These are phyloP conservation scores for Xylaria sp. DNA, from an alignment of 495 filamentous ascomycete genomes.

Conservation along the genomic window DNA sequence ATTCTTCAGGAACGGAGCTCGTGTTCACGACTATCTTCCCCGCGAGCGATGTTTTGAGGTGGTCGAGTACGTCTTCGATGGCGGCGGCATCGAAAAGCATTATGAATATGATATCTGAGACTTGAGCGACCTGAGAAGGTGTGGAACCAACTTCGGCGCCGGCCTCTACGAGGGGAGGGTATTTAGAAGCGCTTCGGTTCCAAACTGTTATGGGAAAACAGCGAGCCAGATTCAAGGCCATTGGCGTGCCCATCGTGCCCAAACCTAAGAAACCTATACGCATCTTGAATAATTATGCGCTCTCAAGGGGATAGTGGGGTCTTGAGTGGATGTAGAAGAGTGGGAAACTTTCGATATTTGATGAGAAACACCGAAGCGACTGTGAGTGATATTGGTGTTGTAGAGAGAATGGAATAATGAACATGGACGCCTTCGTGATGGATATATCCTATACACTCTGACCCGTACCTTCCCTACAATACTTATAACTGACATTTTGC, in stretches of 20 bases:
- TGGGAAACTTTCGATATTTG: not conserved
- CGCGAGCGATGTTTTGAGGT: constrained; percentile 20
- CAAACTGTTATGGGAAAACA: constrained; percentile 22
- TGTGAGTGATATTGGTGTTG: not conserved
- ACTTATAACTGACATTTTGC: not conserved
- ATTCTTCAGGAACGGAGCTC: constrained; percentile 27
- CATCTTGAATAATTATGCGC: not conserved
- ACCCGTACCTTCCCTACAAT: not conserved
- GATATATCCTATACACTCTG: not conserved
- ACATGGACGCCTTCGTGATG: not conserved
- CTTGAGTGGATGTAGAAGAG: not conserved
- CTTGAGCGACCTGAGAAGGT: constrained; percentile 22
- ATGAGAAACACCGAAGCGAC: not conserved
- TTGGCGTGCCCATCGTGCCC: constrained; percentile 28
- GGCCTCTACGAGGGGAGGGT: constrained; percentile 13
- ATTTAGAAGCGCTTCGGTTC: constrained; percentile 28
- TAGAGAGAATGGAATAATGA: not conserved
- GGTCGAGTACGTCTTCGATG: constrained; percentile 13
- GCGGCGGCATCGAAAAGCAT: constrained; percentile 29
- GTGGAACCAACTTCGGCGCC: constrained; percentile 15
- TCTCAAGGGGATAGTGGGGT: not conserved
- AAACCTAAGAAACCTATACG: constrained; percentile 27
- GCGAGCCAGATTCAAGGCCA: constrained; percentile 25
- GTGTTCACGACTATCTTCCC: constrained; percentile 29
- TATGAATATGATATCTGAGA: constrained; percentile 28